Evolutionary conservation across 345 rosid species (phyloP).

Genomic region (Orychophragmus violaceus): DNA sequence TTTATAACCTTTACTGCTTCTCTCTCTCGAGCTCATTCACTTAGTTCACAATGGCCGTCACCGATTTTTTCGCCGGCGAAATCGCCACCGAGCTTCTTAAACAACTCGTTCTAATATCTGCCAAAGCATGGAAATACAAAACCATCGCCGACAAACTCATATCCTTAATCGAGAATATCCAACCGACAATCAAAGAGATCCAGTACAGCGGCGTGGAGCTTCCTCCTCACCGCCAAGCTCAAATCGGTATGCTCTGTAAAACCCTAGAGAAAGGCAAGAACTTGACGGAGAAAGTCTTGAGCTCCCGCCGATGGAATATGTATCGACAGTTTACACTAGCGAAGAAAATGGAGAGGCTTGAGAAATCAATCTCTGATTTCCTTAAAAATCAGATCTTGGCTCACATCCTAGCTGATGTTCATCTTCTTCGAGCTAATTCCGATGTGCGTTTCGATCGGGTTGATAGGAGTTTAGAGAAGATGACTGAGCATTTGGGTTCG

Average conservation of each 20-base stretch:
- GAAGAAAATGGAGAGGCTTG: slow-evolving; percentile 59
- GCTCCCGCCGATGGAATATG: slow-evolving; percentile 58
- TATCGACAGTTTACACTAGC: slow-evolving; percentile 40
- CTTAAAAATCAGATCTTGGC: slow-evolving; percentile 37
- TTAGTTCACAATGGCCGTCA: slow-evolving; percentile 35
- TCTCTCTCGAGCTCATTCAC: not conserved
- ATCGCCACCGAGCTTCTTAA: slow-evolving; percentile 56
- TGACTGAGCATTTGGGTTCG: slow-evolving; percentile 46
- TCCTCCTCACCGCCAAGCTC: slow-evolving; percentile 49
- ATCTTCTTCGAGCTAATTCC: slow-evolving; percentile 36
- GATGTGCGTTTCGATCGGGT: slow-evolving; percentile 46
- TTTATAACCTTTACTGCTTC: not conserved
- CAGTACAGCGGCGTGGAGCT: slow-evolving; percentile 77
- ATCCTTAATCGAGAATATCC: slow-evolving; percentile 21
- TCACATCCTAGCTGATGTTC: slow-evolving; percentile 61
- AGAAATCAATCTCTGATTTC: slow-evolving; percentile 42
- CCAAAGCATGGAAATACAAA: slow-evolving; percentile 40
- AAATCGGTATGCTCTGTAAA: slow-evolving; percentile 45
- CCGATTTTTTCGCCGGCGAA: slow-evolving; percentile 66
- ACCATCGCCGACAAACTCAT: slow-evolving; percentile 39
- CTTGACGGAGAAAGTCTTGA: slow-evolving; percentile 38
- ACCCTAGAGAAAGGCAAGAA: slow-evolving; percentile 42
- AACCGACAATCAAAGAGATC: slow-evolving; percentile 53
- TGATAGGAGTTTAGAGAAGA: slow-evolving; percentile 32
- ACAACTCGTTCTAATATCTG: slow-evolving; percentile 28